Base-by-base conservation (phyloP, 305 asterid genomes). In the Fraxinus xanthoxyloides region DNA sequence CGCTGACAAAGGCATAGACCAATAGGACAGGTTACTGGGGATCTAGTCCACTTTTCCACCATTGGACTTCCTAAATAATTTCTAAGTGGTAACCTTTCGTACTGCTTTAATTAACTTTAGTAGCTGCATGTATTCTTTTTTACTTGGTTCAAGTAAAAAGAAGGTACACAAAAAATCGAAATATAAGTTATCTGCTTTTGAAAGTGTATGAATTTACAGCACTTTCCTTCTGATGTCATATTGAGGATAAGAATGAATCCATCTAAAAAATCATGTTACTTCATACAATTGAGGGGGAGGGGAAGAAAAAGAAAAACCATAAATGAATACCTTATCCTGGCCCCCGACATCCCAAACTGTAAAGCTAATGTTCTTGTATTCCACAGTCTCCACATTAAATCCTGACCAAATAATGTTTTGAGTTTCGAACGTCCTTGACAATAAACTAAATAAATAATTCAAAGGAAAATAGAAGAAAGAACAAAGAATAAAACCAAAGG, bases 311-410 rank as follows among this genome's bases (percentile, higher is more conserved):
- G n/a, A 67, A 13, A 51, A 73, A 63, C 12, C 19, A 46, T 23
- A 38, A 35, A 79, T 56, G 72, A 82, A 61, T 81, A 89, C 93
- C 90, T 90, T 90, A 85, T 90, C 94, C 81, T 90, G 92, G 43
- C 92, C 94, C 1, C 92, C 94, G 9, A 90, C 94, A 86, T 90
- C 93, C 93, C 93, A 90, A 69, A 90, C 93, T 13, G 93, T 90
- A 87, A 90, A 90, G 88, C 93, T 90, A 78, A 90, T 90, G 83
- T 90, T 90, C 84, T 90, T 90, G 36, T 90, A 90, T 73, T 90
- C 93, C 81, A 90, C 92, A 67, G 93, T 90, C 87, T 90, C 93
- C 84, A 90, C 93, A 86, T 90, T 90, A 84, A 89, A 90, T 75
- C 94, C 92, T 89, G 82, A 77, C 67, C 76, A 84, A 74, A 82